Evolutionary conservation across 495 filamentous ascomycete species (phyloP).

Genomic region (Pseudotulostoma volvatum): DNA sequence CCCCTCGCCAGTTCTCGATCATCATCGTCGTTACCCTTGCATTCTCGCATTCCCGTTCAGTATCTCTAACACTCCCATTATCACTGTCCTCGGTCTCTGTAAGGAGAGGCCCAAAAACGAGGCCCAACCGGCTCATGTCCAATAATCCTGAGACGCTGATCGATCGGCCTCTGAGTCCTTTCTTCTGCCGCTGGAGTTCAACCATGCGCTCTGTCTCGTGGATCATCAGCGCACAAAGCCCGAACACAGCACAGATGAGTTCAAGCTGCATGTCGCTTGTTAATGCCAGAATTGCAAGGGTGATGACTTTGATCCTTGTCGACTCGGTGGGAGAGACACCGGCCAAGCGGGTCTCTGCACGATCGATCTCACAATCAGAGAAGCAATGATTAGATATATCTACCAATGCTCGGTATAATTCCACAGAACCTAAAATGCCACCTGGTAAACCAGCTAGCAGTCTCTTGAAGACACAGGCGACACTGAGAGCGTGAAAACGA

Average conservation of each 20-base stretch:
- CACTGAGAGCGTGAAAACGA: conserved; percentile 38
- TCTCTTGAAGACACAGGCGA: conserved; percentile 56
- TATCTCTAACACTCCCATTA: conserved; percentile 4
- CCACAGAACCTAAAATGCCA: conserved; percentile 53
- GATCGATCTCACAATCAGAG: conserved; percentile 26
- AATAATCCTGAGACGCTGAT: conserved; percentile 7
- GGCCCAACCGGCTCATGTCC: conserved; percentile 15
- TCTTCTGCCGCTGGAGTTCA: conserved; percentile 9
- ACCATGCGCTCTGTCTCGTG: conserved; percentile 10
- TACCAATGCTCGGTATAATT: conserved; percentile 48
- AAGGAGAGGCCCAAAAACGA: conserved; percentile 21
- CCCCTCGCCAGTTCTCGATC: conserved; percentile 18
- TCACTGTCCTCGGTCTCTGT: conserved; percentile 6
- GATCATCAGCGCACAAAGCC: conserved; percentile 17
- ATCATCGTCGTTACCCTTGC: conserved; percentile 18
- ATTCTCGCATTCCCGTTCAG: conserved; percentile 18
- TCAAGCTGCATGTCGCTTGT: conserved; percentile 23
- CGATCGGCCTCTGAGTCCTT: conserved; percentile 7
- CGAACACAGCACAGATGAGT: conserved; percentile 27
- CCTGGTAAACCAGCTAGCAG: conserved; percentile 54
- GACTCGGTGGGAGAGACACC: conserved; percentile 7
- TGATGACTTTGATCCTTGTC: conserved; percentile 15
- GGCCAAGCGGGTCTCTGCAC: conserved; percentile 5
- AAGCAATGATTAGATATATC: conserved; percentile 42
- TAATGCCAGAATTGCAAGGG: conserved; percentile 24